Percentiles rank a stretch among this genome's conserved stretches.
These are phyloP conservation scores for Oryza coarctata DNA, from an alignment of 176 grass and related monocot species.

Conservation along the genomic window DNA sequence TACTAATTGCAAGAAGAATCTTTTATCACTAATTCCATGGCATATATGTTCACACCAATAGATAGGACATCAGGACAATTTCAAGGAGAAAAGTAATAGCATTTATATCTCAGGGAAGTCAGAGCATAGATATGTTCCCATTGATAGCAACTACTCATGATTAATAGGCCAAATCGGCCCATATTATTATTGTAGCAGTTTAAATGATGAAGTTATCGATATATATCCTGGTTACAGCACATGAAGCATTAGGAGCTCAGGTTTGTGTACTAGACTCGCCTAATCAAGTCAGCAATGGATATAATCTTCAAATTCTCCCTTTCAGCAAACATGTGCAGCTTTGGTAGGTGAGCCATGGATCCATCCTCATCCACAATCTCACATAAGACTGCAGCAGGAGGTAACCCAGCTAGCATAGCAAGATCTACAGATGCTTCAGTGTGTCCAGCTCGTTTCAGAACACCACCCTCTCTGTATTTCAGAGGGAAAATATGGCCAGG, in stretches of 20 bases:
- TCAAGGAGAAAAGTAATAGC: background rate
- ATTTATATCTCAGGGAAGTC: background rate
- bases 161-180: background rate
- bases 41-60: background rate
- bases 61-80: background rate
- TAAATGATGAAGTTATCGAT: background rate
- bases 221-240: background rate
- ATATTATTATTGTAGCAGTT: background rate
- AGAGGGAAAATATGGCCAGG: slow-evolving; percentile 95
- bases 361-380: slow-evolving; percentile 93
- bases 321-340: slow-evolving; percentile 65
- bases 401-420: slow-evolving; percentile 69
- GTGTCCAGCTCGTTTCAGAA: slow-evolving; percentile 90
- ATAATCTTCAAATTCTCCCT: slow-evolving; percentile 88
- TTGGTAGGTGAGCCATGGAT: slow-evolving; percentile 83
- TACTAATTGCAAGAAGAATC: background rate
- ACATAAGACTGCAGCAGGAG: slow-evolving; percentile 69
- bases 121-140: background rate
- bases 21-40: background rate
- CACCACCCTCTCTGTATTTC: slow-evolving; percentile 86
- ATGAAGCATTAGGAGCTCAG: slow-evolving; percentile 12
- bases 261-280: slow-evolving; percentile 39
- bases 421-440: slow-evolving; percentile 90
- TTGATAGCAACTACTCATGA: background rate
- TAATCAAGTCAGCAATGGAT: slow-evolving; percentile 91